Evolutionary conservation across 495 filamentous ascomycete species (phyloP).

Genomic region (Xylaria castorea): DNA sequence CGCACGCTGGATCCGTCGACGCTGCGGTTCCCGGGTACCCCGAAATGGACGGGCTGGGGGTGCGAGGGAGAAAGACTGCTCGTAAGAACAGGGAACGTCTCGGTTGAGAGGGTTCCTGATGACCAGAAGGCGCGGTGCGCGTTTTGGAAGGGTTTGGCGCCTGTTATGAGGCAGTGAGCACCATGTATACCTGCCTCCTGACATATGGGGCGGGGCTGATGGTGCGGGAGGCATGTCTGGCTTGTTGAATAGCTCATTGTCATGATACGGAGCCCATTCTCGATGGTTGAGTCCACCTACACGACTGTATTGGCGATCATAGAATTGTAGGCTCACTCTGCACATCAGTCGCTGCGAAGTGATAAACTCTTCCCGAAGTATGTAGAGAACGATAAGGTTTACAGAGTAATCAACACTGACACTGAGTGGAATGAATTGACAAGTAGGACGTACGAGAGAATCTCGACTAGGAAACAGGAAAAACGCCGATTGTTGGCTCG

Average conservation of each 20-base stretch:
- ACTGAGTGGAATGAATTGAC: too few relatives aligned
- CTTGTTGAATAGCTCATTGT: background rate
- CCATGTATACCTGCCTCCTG: background rate
- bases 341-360: too few relatives aligned
- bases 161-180: slow-evolving; percentile 41
- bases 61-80: slow-evolving; percentile 34
- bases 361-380: too few relatives aligned
- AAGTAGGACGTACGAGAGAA: too few relatives aligned
- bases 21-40: slow-evolving; percentile 31
- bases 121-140: slow-evolving; percentile 53
- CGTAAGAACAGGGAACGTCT: slow-evolving; percentile 43
- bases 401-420: too few relatives aligned
- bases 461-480: background rate
- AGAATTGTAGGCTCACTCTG: too few relatives aligned
- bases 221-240: background rate
- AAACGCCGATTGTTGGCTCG: too few relatives aligned
- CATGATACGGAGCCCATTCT: too few relatives aligned
- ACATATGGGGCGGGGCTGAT: background rate
- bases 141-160: slow-evolving; percentile 58
- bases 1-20: slow-evolving; percentile 45
- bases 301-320: too few relatives aligned
- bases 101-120: slow-evolving; percentile 40
- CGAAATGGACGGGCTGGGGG: slow-evolving; percentile 46
- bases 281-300: too few relatives aligned
- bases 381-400: too few relatives aligned